A percentile compares a stretch with the other conserved stretches of the same genome.
Evolutionary conservation across 2,329 filamentous ascomycete genomes (phyloP).

Genomic region (Pseudogymnoascus sp.): DNA sequence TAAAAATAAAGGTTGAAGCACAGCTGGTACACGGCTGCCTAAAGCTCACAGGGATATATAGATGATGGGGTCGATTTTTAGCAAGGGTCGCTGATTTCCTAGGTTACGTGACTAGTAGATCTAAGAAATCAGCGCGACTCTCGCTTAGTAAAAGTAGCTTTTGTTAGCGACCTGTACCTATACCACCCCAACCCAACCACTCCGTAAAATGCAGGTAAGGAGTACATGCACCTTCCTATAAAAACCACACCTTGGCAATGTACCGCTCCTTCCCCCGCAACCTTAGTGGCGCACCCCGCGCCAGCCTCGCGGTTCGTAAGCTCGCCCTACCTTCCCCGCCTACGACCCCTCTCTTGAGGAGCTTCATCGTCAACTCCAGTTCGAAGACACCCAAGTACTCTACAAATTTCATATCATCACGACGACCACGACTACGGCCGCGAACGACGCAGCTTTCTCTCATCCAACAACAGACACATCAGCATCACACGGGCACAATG

Average conservation of each 20-base stretch:
- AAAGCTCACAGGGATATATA: no score
- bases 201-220: background rate
- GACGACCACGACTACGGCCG: background rate
- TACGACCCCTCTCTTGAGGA: background rate
- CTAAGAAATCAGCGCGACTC: no score
- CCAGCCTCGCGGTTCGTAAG: slow-evolving; percentile 5
- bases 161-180: background rate
- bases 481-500: slow-evolving; percentile 32
- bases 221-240: slow-evolving; percentile 1
- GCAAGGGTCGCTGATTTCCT: no score
- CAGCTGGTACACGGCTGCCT: no score
- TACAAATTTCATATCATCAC: background rate
- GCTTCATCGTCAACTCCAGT: background rate
- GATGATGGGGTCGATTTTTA: no score
- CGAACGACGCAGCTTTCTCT: background rate
- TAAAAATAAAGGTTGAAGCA: no score
- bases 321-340: background rate
- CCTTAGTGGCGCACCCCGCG: background rate
- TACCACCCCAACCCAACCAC: background rate
- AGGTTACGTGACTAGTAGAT: no score
- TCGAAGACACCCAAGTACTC: background rate
- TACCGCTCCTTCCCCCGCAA: background rate
- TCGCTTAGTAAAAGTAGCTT: no score
- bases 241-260: background rate
- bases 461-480: background rate